phyloP scores from a whole-genome alignment of 257 asterid genomes.

The Nicotiana otophora region DNA sequence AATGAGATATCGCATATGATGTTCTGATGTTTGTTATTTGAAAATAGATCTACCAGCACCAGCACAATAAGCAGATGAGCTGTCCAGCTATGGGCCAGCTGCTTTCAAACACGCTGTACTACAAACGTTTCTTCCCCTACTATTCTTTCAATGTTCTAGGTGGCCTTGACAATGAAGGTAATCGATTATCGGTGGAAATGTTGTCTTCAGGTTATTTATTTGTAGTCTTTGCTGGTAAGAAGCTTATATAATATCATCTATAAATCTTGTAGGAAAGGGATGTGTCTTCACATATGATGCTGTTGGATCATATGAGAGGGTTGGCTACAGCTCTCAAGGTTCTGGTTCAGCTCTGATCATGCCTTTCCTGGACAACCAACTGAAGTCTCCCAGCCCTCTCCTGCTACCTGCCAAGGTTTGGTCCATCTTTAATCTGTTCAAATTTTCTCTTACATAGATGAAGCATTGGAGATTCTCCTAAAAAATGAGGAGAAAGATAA shows the following conservation, averaged over 20 bases:
- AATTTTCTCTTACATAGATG: not conserved
- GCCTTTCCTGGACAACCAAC: constrained; percentile 79
- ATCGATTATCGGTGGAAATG: not conserved
- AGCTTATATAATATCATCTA: not conserved
- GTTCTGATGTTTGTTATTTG: constrained; percentile 2
- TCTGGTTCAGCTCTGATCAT: constrained; percentile 91
- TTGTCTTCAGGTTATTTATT: not conserved
- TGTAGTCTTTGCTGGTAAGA: not conserved
- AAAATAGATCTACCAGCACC: constrained; percentile 74
- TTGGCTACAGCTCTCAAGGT: constrained; percentile 96
- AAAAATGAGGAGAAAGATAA: not conserved
- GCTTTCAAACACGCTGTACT: constrained; percentile 82
- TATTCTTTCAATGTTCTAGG: constrained; percentile 88
- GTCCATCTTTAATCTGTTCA: not conserved
- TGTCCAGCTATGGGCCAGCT: constrained; percentile 97
- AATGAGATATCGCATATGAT: not conserved
- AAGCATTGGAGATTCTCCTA: not conserved
- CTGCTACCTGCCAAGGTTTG: constrained; percentile 35
- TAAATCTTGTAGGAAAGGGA: constrained; percentile 64
- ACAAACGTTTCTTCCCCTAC: constrained; percentile 89
- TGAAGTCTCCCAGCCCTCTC: constrained; percentile 41
- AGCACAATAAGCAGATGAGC: constrained; percentile 96
- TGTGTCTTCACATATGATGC: constrained; percentile 97
- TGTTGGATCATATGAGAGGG: constrained; percentile 95
- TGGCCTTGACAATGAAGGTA: constrained; percentile 92